Conservation (phyloP, 1,139 yeast species). For the Debaryomyces nepalensis region DNA sequence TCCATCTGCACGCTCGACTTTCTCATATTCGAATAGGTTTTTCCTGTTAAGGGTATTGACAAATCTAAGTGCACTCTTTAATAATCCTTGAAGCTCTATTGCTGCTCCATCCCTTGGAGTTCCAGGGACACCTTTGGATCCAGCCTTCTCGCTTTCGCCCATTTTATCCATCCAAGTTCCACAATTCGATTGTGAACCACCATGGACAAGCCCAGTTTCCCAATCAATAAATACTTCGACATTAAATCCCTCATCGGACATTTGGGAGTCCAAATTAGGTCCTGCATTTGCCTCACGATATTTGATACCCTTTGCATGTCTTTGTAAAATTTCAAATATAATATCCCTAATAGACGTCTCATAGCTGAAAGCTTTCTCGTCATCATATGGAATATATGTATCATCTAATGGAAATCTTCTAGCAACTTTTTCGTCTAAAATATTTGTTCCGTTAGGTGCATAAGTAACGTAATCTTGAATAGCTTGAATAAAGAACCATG, state of each 20-base stretch:
- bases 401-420: conserved; percentile 93
- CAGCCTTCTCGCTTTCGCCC: conserved; percentile 91
- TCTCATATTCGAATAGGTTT: conserved; percentile 60
- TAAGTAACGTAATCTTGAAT: conserved; percentile 76
- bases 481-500: conserved; percentile 89
- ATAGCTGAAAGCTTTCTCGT: conserved; percentile 74
- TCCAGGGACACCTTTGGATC: conserved; percentile 89
- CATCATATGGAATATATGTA: conserved; percentile 69
- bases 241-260: conserved; percentile 91
- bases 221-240: conserved; percentile 83
- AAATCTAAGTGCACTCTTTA: conserved; percentile 84
- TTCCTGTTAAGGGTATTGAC: conserved; percentile 60
- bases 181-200: conserved; percentile 91
- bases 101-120: conserved; percentile 99
- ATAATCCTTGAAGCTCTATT: conserved; percentile 84
- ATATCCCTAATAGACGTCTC: conserved; percentile 74
- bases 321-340: conserved; percentile 74
- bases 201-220: conserved; percentile 84
- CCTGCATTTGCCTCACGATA: conserved; percentile 98
- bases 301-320: conserved; percentile 87
- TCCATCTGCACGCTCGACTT: conserved; percentile 64
- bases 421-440: conserved; percentile 71
- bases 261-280: conserved; percentile 80
- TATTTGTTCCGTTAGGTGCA: conserved; percentile 71
- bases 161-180: conserved; percentile 99